Conservation (phyloP, 768 basidiomycete genomes). For the Bullera alba region DNA sequence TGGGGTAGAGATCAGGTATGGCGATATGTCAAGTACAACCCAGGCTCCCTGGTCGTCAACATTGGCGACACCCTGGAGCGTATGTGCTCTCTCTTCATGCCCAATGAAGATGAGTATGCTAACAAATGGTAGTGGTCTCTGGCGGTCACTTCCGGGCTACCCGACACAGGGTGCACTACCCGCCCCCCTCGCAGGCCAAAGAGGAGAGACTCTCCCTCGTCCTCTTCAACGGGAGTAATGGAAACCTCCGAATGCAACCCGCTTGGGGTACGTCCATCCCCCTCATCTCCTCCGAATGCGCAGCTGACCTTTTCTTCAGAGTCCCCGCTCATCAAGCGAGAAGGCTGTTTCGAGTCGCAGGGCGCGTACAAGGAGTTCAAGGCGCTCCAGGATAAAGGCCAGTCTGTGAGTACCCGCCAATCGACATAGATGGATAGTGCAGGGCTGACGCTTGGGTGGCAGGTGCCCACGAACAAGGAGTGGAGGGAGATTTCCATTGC, state of each 20-base stretch:
- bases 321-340: conserved; percentile 39
- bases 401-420: conserved; percentile 32
- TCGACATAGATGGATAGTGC: no score
- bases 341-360: conserved; percentile 38
- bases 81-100: conserved; percentile 3
- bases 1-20: conserved; percentile 32
- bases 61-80: conserved; percentile 35
- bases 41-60: conserved; percentile 36
- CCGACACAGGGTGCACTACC: conserved; percentile 22
- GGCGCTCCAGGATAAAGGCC: conserved; percentile 26
- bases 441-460: background rate
- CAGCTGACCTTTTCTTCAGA: conserved; percentile 4
- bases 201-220: conserved; percentile 26
- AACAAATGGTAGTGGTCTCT: conserved; percentile 17
- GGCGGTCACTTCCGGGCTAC: conserved; percentile 37
- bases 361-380: conserved; percentile 43
- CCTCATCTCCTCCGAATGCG: no score
- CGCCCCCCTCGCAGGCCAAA: conserved; percentile 20
- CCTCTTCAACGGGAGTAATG: conserved; percentile 17
- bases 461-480: conserved; percentile 29
- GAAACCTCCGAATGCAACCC: conserved; percentile 28
- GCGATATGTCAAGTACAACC: conserved; percentile 29
- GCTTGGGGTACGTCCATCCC: conserved; percentile 10
- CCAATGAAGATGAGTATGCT: background rate
- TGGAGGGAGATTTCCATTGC: conserved; percentile 32